A percentile compares a stretch with the other conserved stretches of the same genome.
Evolutionary conservation across 1,284 basidiomycete genomes (phyloP).

Genomic region (Ustilago crameri): DNA sequence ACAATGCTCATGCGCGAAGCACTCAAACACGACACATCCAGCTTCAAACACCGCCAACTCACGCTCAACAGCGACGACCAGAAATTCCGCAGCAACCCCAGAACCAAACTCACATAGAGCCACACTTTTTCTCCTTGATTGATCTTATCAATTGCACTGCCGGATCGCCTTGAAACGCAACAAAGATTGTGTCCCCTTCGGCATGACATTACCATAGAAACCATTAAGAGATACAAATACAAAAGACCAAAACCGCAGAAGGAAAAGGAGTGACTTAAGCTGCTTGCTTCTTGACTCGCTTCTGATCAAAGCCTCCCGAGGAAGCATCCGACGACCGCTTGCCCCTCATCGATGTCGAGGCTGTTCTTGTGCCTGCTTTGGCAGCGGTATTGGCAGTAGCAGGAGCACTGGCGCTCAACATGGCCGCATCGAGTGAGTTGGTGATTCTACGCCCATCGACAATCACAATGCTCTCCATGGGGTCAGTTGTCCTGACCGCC

Average conservation of each 20-base stretch:
- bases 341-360: conserved; percentile 24
- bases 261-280: conserved; percentile 12
- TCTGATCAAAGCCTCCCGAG: conserved; percentile 31
- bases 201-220: too few species aligned
- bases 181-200: too few species aligned
- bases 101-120: not conserved
- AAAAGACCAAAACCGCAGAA: too few species aligned
- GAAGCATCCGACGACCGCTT: conserved; percentile 35
- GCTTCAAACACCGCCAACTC: conserved; percentile 51
- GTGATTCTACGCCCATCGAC: conserved; percentile 35
- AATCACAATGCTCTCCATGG: conserved; percentile 38
- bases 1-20: conserved; percentile 66
- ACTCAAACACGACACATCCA: conserved; percentile 63
- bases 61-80: conserved; percentile 56
- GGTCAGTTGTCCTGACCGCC: conserved; percentile 29
- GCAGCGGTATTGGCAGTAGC: conserved; percentile 15
- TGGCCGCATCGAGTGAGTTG: conserved; percentile 54
- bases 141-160: too few species aligned
- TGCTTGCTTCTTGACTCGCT: conserved; percentile 47
- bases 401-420: conserved; percentile 58
- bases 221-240: too few species aligned
- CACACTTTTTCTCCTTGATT: not conserved
- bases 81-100: conserved; percentile 26
- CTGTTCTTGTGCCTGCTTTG: conserved; percentile 2
- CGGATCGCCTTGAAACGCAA: too few species aligned